Evolutionary conservation across 495 filamentous ascomycete species (phyloP).

Genomic region (Daldinia decipiens): DNA sequence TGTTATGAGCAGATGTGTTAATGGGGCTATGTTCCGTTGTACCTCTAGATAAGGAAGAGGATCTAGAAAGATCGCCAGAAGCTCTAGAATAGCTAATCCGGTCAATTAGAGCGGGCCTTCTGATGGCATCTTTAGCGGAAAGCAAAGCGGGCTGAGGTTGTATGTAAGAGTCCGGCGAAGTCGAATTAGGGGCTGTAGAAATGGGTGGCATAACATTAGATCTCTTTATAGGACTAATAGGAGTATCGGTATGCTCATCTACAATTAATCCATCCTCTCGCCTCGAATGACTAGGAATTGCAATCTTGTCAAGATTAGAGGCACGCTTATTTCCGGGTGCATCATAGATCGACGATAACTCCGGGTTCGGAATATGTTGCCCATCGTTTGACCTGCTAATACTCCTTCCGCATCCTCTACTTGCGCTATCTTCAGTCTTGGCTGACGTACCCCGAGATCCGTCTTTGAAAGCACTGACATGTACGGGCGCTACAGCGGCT

Average conservation of each 20-base stretch:
- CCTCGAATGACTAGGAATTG: conserved; percentile 46
- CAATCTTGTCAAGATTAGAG: conserved; percentile 51
- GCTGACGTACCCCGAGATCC: conserved; percentile 50
- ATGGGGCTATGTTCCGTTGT: conserved; percentile 63
- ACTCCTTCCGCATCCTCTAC: conserved; percentile 47
- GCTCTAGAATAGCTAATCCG: conserved; percentile 57
- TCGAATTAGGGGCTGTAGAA: conserved; percentile 24
- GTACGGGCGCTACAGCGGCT: conserved; percentile 62
- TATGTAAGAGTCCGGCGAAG: conserved; percentile 42
- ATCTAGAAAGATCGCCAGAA: conserved; percentile 64
- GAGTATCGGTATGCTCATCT: conserved; percentile 55
- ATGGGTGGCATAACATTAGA: conserved; percentile 45
- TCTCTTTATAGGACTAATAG: conserved; percentile 54
- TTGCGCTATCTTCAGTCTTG: conserved; percentile 52
- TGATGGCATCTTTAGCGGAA: conserved; percentile 42
- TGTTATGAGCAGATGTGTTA: conserved; percentile 65
- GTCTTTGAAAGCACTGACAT: conserved; percentile 66
- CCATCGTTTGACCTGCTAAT: conserved; percentile 51
- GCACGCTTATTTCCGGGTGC: conserved; percentile 45
- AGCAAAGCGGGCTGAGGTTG: conserved; percentile 38
- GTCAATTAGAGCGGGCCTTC: conserved; percentile 60
- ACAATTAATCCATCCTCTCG: conserved; percentile 55
- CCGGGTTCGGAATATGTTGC: conserved; percentile 34
- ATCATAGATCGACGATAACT: conserved; percentile 53
- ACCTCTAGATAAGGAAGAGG: conserved; percentile 70